Percentiles rank a stretch among this genome's conserved stretches.
Evolutionary conservation across 1,139 yeast genomes (phyloP).

Genomic region (Sugiyamaella pinicola): DNA sequence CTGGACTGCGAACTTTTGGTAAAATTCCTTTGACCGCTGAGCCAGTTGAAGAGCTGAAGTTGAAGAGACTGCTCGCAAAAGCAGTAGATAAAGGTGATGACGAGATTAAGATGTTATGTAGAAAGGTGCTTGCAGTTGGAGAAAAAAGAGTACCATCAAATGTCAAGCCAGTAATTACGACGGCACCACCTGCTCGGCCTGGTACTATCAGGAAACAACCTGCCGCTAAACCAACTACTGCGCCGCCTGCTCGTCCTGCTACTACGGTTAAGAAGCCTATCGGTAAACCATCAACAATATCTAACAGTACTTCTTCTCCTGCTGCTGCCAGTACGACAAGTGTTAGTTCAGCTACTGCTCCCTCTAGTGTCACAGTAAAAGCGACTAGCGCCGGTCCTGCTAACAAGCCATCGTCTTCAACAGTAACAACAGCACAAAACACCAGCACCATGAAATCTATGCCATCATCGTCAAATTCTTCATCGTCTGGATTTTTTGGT

Average conservation of each 20-base stretch:
- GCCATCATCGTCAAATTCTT: background rate
- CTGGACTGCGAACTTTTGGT: constrained; percentile 29
- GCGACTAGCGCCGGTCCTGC: background rate
- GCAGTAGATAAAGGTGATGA: constrained; percentile 9
- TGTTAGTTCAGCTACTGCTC: background rate
- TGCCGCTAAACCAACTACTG: background rate
- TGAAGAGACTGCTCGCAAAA: constrained; percentile 1
- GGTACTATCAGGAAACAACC: background rate
- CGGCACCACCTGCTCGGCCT: constrained; percentile 6
- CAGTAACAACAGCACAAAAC: background rate
- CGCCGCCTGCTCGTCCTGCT: background rate
- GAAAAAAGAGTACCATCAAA: background rate
- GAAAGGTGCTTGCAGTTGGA: background rate
- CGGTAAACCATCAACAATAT: background rate
- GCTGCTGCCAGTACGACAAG: too few relatives aligned
- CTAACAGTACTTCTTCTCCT: background rate
- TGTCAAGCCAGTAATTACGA: background rate
- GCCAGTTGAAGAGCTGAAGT: constrained; percentile 6
- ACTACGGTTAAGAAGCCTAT: background rate
- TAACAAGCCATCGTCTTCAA: background rate
- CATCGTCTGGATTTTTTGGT: constrained; percentile 15
- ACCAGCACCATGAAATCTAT: background rate
- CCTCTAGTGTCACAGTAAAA: background rate
- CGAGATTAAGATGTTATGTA: background rate
- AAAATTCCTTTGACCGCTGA: constrained; percentile 28